phyloP scores from a whole-genome alignment of 176 grass and related monocot genomes.

The Juncus effusus region DNA sequence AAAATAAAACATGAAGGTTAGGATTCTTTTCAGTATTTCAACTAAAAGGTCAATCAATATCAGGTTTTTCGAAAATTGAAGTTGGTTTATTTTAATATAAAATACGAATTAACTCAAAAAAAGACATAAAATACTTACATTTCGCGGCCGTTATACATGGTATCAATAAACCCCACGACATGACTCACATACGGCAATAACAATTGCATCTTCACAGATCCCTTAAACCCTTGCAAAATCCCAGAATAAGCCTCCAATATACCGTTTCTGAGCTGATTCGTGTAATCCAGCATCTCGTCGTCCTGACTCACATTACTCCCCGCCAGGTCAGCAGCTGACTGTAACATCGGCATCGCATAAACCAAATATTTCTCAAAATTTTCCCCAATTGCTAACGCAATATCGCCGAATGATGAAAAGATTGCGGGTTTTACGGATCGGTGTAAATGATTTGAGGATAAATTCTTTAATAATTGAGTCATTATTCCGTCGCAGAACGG shows the following conservation, averaged over 20 bases:
- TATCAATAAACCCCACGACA: constrained; percentile 68
- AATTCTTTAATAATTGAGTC: constrained; percentile 76
- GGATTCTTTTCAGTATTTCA: no score
- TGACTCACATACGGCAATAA: constrained; percentile 64
- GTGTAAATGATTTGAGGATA: constrained; percentile 71
- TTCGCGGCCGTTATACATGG: constrained; percentile 65
- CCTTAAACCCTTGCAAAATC: constrained; percentile 91
- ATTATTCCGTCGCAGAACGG: constrained; percentile 81
- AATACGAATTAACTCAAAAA: constrained; percentile 12
- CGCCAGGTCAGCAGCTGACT: constrained; percentile 76
- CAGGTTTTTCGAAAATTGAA: background rate
- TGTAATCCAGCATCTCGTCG: constrained; percentile 86
- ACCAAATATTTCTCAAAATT: constrained; percentile 89
- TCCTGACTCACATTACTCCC: constrained; percentile 47
- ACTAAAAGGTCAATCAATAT: constrained; percentile 10
- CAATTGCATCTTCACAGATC: constrained; percentile 60
- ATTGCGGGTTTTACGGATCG: constrained; percentile 78
- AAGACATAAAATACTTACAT: constrained; percentile 45
- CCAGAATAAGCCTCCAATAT: constrained; percentile 94
- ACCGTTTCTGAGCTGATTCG: constrained; percentile 69
- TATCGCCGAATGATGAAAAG: constrained; percentile 87
- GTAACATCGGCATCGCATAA: constrained; percentile 91
- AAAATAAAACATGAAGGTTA: no score
- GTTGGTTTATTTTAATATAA: background rate
- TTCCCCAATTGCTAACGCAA: constrained; percentile 78